A percentile compares a stretch with the other conserved stretches of the same genome.
Evolutionary conservation across 2,329 filamentous ascomycete species (phyloP).

Genomic region (Aspergillus neotritici): DNA sequence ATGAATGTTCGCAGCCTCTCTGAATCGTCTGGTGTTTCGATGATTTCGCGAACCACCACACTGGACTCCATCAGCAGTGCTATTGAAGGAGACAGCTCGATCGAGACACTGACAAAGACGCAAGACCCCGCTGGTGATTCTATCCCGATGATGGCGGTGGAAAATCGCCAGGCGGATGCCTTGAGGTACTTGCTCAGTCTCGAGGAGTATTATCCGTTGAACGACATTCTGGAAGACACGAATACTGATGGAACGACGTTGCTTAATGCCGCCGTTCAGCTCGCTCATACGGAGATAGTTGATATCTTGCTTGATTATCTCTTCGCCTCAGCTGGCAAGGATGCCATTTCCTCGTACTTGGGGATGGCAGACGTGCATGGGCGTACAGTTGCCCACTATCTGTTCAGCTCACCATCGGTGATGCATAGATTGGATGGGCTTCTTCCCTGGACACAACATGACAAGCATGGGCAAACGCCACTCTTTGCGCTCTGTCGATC

Average conservation of each 20-base stretch:
- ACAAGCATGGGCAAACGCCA: constrained; percentile 97
- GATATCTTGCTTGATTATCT: constrained; percentile 70
- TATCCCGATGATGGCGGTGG: constrained; percentile 78
- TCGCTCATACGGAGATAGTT: constrained; percentile 69
- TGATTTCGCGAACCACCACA: constrained; percentile 72
- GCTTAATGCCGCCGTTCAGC: constrained; percentile 82
- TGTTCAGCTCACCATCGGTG: constrained; percentile 82
- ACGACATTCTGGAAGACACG: constrained; percentile 70
- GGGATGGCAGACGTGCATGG: constrained; percentile 74
- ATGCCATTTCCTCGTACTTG: constrained; percentile 62
- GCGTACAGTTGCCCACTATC: constrained; percentile 86
- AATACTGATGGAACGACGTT: constrained; percentile 89
- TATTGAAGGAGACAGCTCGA: constrained; percentile 79
- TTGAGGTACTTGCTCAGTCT: constrained; percentile 74
- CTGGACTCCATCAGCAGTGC: constrained; percentile 67
- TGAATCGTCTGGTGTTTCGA: constrained; percentile 76
- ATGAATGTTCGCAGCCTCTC: constrained; percentile 89
- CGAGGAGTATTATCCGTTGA: constrained; percentile 65
- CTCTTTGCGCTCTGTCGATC: constrained; percentile 91
- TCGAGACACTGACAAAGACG: constrained; percentile 56
- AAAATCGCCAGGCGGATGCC: constrained; percentile 64
- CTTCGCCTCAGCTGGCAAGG: constrained; percentile 50
- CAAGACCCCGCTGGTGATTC: constrained; percentile 70
- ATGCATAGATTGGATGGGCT: constrained; percentile 70
- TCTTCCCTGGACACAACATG: constrained; percentile 82